Evolutionary conservation across 2,329 filamentous ascomycete species (phyloP), one percentile per base, ranked within the genome.

Genomic region (Hawksworthiomyces lignivorus): DNA sequence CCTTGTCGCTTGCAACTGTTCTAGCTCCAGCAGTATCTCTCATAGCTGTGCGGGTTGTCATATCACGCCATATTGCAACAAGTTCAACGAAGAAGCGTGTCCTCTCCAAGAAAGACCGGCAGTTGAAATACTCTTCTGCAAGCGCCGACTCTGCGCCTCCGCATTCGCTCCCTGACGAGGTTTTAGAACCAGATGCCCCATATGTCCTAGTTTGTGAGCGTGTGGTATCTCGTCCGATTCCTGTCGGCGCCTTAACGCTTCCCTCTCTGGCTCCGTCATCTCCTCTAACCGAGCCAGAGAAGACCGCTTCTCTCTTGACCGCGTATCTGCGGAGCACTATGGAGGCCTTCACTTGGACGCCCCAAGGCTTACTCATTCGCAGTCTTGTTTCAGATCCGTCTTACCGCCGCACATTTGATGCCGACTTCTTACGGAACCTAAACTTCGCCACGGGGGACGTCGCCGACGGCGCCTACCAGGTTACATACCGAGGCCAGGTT

Each of bases 391-490:
- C 47, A 3, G 51, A 57, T 15, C 36, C 40, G 7, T 41, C 44
- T 7, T 8, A 31, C 2, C 45, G 39, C 11, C 43, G 36, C 15
- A 57, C 52, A 10, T 60, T 62, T 36, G 51, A 54, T 20, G 14
- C 44, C 4, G 41, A 39, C 15, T 52, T 50, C 44, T 54, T 62
- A 15, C 31, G 41, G 1, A 22, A 22, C 7, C 43, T 58, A 3
- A 19, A 19, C 2, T 60, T 62, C 29, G 22, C 31, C 11, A 15
- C 40, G 2, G 57, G 52, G 6, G 55, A 63, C 28, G n/a, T 57
- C 2, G 56, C 58, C 28, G 57, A 58, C 26, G 61, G 61, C 15
- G 54, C 56, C 2, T 61, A 60, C 47, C 43, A 35, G 3, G 59
- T 62, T 4, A 43, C 49, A 1, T 52, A 56, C 39, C 50, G 52